Base-by-base conservation (phyloP, 2,329 filamentous ascomycete genomes). In the Lasiodiplodia sp. region DNA sequence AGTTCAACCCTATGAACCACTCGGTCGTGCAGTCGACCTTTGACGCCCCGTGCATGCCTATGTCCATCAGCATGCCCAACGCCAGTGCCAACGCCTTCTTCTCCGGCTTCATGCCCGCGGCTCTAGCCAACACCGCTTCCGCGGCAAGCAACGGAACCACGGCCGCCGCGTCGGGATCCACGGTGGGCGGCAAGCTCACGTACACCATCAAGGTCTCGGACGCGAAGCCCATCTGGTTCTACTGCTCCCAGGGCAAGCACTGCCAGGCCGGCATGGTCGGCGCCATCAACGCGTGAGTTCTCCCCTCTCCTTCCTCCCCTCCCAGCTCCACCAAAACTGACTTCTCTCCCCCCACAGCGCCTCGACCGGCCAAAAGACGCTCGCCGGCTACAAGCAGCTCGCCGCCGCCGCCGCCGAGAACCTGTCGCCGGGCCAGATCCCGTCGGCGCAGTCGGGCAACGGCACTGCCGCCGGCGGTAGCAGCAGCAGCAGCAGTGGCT, bases 21-120 rank as follows among this genome's bases (percentile, higher is more conserved):
- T 94, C 91, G 63, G 88, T 94, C 69, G 91, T 90, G 18, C 91
- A 94, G 83, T 92, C 92, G 57, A 88, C 85, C 74, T 95, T 94
- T 75, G 89, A 91, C 74, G 80, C 86, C 68, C 91, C 91, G 14
- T 94, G 92, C 81, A 78, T 85, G 34, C 90, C 91, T 63, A 87
- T 91, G 72, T 73, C 77, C 71, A 80, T 83, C 72, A 71, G 78
- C 58, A 73, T 76, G 73, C 51, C 73, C 67, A 79, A 83, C 79
- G 56, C 31, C 31, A 83, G 84, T 81, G 82, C 81, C 69, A 86
- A 86, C 75, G 76, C 83, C 70, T 85, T 94, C 82, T 91, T 86
- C 74, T 84, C 82, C 16, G 90, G 90, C 69, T 92, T 88, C 83
- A 86, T 88, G 82, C 87, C 88, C 71, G 90, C 72, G 16, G 73